phyloP scores from a whole-genome alignment of 2,329 filamentous ascomycete genomes.

The Coniochaeta sp. region DNA sequence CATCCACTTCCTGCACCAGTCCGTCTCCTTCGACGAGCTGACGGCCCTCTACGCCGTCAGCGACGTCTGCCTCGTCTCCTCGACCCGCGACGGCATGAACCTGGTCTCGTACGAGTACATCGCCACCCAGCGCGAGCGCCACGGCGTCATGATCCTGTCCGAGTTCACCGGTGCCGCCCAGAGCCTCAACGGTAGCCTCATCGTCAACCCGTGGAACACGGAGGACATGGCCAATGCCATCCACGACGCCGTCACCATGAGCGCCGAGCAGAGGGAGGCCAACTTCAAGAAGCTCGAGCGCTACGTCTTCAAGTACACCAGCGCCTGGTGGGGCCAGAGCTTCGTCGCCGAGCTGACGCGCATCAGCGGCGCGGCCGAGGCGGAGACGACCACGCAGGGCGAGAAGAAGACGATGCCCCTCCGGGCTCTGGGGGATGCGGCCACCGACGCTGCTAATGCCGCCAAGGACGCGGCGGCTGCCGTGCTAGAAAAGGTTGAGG shows the following conservation, averaged over 20 bases:
- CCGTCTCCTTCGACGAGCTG: conserved; percentile 88
- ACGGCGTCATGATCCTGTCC: conserved; percentile 90
- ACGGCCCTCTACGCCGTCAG: conserved; percentile 89
- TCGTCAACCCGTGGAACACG: conserved; percentile 98
- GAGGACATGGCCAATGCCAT: conserved; percentile 91
- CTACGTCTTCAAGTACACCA: conserved; percentile 97
- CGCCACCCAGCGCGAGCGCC: conserved; percentile 79
- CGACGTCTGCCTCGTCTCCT: conserved; percentile 87
- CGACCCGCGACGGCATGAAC: conserved; percentile 98
- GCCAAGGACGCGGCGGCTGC: background rate
- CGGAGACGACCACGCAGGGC: background rate
- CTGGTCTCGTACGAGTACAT: conserved; percentile 98
- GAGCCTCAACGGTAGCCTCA: conserved; percentile 84
- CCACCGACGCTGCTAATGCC: background rate
- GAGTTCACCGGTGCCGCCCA: conserved; percentile 96
- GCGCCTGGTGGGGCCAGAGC: conserved; percentile 91
- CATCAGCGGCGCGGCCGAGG: conserved; percentile 27
- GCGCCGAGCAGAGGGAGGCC: conserved; percentile 72
- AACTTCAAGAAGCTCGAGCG: conserved; percentile 90
- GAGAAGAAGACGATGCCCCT: conserved; percentile 1
- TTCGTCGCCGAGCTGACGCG: conserved; percentile 79
- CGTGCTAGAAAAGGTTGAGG: background rate
- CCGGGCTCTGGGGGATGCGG: background rate
- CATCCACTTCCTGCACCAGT: conserved; percentile 97
- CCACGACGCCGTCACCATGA: conserved; percentile 95